A percentile compares a stretch with the other conserved stretches of the same genome.
Conservation (phyloP, 345 rosid species). For the Pistacia atlantica region DNA sequence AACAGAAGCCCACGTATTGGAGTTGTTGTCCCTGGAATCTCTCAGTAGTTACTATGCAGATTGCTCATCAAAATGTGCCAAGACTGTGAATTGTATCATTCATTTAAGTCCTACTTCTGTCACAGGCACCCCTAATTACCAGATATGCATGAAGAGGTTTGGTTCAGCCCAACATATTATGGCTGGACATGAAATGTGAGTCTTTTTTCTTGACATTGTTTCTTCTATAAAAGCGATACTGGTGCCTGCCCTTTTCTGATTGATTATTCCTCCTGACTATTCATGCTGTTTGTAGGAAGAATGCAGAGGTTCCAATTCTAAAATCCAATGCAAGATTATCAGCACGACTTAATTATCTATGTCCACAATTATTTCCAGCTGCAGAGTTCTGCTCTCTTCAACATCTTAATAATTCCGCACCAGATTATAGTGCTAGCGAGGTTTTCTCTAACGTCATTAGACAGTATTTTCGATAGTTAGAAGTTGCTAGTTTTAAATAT, state of each 20-base stretch:
- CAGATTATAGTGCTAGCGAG: slow-evolving; percentile 36
- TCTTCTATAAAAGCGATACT: slow-evolving; percentile 9
- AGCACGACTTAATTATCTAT: slow-evolving; percentile 80
- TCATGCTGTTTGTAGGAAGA: slow-evolving; percentile 55
- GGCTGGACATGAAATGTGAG: slow-evolving; percentile 88
- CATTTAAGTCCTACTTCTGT: slow-evolving; percentile 83
- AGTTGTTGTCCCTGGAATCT: slow-evolving; percentile 49
- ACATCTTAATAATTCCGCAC: slow-evolving; percentile 29
- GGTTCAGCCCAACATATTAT: slow-evolving; percentile 75
- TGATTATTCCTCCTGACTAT: slow-evolving; percentile 2
- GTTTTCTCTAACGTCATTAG: slow-evolving; percentile 39
- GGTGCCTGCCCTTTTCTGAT: neutral
- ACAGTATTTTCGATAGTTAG: neutral
- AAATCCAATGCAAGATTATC: slow-evolving; percentile 78
- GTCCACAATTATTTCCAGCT: slow-evolving; percentile 97
- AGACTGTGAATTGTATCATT: slow-evolving; percentile 69
- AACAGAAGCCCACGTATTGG: slow-evolving; percentile 58
- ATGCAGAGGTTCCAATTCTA: slow-evolving; percentile 78
- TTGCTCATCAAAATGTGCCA: slow-evolving; percentile 34
- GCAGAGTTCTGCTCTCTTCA: slow-evolving; percentile 72
- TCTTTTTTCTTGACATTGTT: slow-evolving; percentile 10
- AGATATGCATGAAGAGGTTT: slow-evolving; percentile 80
- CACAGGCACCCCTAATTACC: slow-evolving; percentile 57
- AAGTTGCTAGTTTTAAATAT: slow-evolving; percentile 7
- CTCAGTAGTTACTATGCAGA: slow-evolving; percentile 57